phyloP scores from a whole-genome alignment of 2,329 filamentous ascomycete genomes.

The Arthrocladium fulminans region DNA sequence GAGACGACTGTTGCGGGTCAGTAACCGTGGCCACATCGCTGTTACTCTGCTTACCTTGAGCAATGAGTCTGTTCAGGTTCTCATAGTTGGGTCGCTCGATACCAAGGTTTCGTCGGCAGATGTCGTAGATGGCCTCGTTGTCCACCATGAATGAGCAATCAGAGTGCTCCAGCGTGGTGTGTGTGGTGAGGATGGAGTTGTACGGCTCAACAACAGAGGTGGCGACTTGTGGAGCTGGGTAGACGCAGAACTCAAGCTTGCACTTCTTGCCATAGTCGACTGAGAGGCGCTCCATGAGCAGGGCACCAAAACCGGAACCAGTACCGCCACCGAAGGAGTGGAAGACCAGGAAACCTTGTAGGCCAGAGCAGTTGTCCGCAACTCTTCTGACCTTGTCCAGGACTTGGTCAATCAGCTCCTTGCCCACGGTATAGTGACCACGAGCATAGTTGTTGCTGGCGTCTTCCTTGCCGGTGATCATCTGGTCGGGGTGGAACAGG shows the following conservation, averaged over 20 bases:
- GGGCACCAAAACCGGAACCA: constrained; percentile 94
- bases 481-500: constrained; percentile 97
- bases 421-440: constrained; percentile 98
- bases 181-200: constrained; percentile 98
- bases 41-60: constrained; percentile 58
- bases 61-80: constrained; percentile 97
- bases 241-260: constrained; percentile 99
- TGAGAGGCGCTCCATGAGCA: constrained; percentile 93
- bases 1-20: constrained; percentile 64
- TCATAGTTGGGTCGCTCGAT: constrained; percentile 97
- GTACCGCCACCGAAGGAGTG: constrained; percentile 99
- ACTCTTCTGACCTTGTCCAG: constrained; percentile 96
- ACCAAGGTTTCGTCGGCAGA: constrained; percentile 94
- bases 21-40: constrained; percentile 17
- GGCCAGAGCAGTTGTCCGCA: constrained; percentile 94
- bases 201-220: constrained; percentile 98
- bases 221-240: constrained; percentile 92
- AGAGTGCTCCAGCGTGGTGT: constrained; percentile 98
- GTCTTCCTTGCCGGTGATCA: constrained; percentile 99
- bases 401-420: constrained; percentile 97
- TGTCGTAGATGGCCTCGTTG: constrained; percentile 99
- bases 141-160: constrained; percentile 99
- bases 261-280: constrained; percentile 99
- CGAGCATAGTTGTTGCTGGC: constrained; percentile 99
- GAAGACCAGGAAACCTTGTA: constrained; percentile 99